A percentile compares a stretch with the other conserved stretches of the same genome.
Conservation (phyloP, 176 grass and related monocot genomes). For the Oryza australiensis region DNA sequence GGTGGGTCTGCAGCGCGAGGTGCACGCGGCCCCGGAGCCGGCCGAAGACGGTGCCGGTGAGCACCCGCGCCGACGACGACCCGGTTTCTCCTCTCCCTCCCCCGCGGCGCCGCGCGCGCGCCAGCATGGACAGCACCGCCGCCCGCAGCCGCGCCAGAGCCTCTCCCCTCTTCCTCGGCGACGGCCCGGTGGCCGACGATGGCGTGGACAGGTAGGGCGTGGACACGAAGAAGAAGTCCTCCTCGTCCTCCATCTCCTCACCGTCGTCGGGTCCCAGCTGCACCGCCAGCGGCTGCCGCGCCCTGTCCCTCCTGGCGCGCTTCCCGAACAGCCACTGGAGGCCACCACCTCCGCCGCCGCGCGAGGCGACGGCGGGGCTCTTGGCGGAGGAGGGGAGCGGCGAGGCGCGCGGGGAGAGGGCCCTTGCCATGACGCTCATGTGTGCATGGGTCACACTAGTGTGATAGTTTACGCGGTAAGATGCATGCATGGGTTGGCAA, state of each 20-base stretch:
- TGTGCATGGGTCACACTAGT: not conserved
- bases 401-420: slow-evolving; percentile 20
- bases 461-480: not conserved
- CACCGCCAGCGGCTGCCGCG: not conserved
- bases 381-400: slow-evolving; percentile 28
- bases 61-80: slow-evolving; percentile 11
- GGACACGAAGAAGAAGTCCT: slow-evolving; percentile 21
- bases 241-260: not conserved
- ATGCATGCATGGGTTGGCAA: not conserved
- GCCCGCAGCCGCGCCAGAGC: slow-evolving; percentile 51
- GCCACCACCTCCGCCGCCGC: not conserved
- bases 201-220: slow-evolving; percentile 11
- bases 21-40: slow-evolving; percentile 68
- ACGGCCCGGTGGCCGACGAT: not conserved
- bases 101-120: slow-evolving; percentile 14
- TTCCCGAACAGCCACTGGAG: slow-evolving; percentile 49
- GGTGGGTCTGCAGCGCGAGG: slow-evolving; percentile 66
- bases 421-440: slow-evolving; percentile 31
- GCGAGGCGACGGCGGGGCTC: not conserved
- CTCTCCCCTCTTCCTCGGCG: slow-evolving; percentile 12
- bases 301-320: slow-evolving; percentile 5
- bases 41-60: slow-evolving; percentile 86
- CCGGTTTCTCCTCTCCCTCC: slow-evolving; percentile 27
- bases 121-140: slow-evolving; percentile 52
- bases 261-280: not conserved